Evolutionary conservation across 2,329 filamentous ascomycete genomes (phyloP), one percentile per base, ranked within the genome.

Genomic region (Trichoderma pleuroti): DNA sequence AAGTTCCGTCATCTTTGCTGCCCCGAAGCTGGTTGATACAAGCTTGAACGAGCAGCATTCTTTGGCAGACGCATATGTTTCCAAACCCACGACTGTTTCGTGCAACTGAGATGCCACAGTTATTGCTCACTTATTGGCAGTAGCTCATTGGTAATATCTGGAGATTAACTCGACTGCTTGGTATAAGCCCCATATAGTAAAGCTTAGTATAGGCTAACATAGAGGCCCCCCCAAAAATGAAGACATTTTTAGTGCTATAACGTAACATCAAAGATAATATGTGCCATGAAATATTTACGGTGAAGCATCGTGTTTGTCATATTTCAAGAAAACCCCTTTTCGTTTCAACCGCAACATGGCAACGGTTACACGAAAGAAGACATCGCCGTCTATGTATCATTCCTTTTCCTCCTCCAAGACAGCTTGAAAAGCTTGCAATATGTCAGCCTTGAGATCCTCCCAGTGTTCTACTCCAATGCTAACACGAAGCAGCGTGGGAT

Each of bases 391-490:
- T 12, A 12, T 9, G 0, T 2, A n/a, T 59, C 9, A 36, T 26
- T 39, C 9, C 9, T 61, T 61, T 72, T 72, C 28, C 18, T 70
- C 60, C 16, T 64, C n/a, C 3, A 71, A 60, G 76, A 93, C 76
- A 21, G 84, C 86, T 78, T 84, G 84, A 68, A 95, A 90, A 0
- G 87, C 93, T 72, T 86, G 84, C 67, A 90, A 76, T 46, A 98
- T 79, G 82, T 98, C 95, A 39, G 86, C 86, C 79, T 86, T 89
- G 77, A 98, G 79, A 82, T 98, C 96, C 80, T 96, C 92, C 85
- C 92, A 92, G 60, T 87, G 88, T 84, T 99, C 96, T 34, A 98
- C 86, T 0, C 96, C 96, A 39, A 98, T 83, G 80, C 94, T 98
- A 30, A 99, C 83, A 65, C 96, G 84, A 80, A 98, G 77, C 78